A percentile compares a stretch with the other conserved stretches of the same genome.
Conservation (phyloP, 2,329 filamentous ascomycete species). For the Paecilomyces dactylethromorphus region DNA sequence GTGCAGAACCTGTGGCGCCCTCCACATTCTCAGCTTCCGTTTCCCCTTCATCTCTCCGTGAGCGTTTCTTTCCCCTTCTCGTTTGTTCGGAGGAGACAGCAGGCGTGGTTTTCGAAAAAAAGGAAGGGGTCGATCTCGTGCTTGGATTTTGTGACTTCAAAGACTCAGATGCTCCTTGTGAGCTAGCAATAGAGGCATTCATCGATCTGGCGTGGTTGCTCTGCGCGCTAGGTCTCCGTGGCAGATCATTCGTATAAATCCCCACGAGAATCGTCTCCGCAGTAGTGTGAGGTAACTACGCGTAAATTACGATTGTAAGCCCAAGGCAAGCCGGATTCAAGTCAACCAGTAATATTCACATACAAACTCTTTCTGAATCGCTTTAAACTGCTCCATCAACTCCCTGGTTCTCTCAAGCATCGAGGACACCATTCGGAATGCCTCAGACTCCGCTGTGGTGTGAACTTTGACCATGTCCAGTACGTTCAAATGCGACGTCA, state of each 20-base stretch:
- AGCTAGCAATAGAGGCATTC: neutral
- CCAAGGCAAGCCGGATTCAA: neutral
- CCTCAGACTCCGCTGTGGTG: slow-evolving; percentile 18
- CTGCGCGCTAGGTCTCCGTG: neutral
- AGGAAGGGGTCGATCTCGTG: slow-evolving; percentile 7
- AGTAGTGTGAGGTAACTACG: slow-evolving; percentile 12
- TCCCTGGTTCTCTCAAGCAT: slow-evolving; percentile 34
- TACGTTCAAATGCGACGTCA: slow-evolving; percentile 34
- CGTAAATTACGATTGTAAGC: neutral
- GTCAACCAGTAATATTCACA: slow-evolving; percentile 4
- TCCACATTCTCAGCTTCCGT: slow-evolving; percentile 4
- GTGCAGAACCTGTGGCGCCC: slow-evolving; percentile 4
- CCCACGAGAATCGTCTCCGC: slow-evolving; percentile 6
- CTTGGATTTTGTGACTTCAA: neutral
- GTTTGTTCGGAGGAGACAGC: slow-evolving; percentile 6
- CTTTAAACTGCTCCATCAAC: slow-evolving; percentile 29
- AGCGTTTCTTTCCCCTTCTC: slow-evolving; percentile 14
- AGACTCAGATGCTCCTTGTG: neutral
- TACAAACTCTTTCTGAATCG: slow-evolving; percentile 30
- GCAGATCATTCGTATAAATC: slow-evolving; percentile 3
- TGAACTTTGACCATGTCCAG: slow-evolving; percentile 27
- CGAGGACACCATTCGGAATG: slow-evolving; percentile 22
- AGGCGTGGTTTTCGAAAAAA: slow-evolving; percentile 10
- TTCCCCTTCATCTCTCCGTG: slow-evolving; percentile 10
- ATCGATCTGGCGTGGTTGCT: slow-evolving; percentile 9